Evolutionary conservation across 495 filamentous ascomycete genomes (phyloP).

Genomic region (Aspergillus steynii): DNA sequence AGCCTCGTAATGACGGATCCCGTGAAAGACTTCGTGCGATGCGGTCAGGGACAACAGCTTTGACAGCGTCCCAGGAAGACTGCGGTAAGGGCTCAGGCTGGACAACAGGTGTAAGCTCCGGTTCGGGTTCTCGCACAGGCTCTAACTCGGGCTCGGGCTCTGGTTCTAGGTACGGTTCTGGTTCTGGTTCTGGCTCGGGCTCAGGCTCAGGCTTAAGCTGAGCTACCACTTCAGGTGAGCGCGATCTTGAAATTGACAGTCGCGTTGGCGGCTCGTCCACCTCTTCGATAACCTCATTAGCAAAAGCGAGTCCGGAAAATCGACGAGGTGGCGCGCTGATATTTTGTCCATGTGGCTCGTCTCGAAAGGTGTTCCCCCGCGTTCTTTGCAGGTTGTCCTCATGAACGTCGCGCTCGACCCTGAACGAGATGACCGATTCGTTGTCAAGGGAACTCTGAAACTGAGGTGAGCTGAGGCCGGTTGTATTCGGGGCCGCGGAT

Average conservation of each 20-base stretch:
- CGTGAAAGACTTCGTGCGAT: constrained; percentile 2
- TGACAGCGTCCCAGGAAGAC: constrained; percentile 23
- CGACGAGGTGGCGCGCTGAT: constrained; percentile 45
- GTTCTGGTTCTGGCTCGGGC: constrained; percentile 9
- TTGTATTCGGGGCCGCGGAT: constrained; percentile 11
- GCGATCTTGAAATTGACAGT: constrained; percentile 2
- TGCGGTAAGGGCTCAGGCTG: constrained; percentile 1
- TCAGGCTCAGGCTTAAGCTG: constrained; percentile 2
- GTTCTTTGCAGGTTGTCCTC: constrained; percentile 42
- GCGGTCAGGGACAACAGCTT: constrained; percentile 28
- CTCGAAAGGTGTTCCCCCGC: constrained; percentile 27
- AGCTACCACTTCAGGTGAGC: not conserved
- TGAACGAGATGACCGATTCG: constrained; percentile 40
- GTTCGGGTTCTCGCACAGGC: constrained; percentile 5
- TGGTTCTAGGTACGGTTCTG: constrained; percentile 5
- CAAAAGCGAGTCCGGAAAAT: constrained; percentile 37
- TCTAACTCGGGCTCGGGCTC: constrained; percentile 8
- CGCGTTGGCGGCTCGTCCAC: constrained; percentile 25
- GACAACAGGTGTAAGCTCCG: not conserved
- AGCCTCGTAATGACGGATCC: not conserved
- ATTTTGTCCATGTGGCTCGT: constrained; percentile 31
- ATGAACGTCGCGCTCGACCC: constrained; percentile 46
- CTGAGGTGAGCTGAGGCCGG: constrained; percentile 23
- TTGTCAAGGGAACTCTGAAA: constrained; percentile 34
- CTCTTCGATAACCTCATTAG: constrained; percentile 33